phyloP scores from a whole-genome alignment of 495 filamentous ascomycete species.

The Lasiosphaeria ovina region DNA sequence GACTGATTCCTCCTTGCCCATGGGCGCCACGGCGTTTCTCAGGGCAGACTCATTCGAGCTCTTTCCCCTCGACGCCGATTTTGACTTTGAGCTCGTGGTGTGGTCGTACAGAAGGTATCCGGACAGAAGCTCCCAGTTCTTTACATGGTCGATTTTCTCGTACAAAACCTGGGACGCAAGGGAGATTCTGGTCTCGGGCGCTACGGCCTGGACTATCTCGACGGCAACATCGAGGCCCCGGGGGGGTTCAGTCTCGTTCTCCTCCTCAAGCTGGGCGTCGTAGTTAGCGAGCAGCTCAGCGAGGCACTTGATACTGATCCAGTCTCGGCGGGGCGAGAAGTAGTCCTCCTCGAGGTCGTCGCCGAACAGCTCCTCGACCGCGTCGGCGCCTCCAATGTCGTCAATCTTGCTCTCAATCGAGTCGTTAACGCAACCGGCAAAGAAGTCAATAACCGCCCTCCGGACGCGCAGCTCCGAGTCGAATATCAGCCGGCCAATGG shows the following conservation, averaged over 20 bases:
- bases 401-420: constrained; percentile 76
- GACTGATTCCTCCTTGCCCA: constrained; percentile 75
- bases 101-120: constrained; percentile 93
- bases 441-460: constrained; percentile 85
- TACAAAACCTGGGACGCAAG: constrained; percentile 83
- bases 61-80: constrained; percentile 32
- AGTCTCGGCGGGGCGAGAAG: constrained; percentile 70
- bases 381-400: constrained; percentile 66
- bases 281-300: constrained; percentile 80
- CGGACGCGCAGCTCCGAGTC: constrained; percentile 80
- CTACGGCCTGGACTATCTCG: constrained; percentile 53
- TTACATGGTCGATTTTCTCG: constrained; percentile 72
- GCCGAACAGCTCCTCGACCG: constrained; percentile 62
- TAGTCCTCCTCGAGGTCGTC: constrained; percentile 74
- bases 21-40: constrained; percentile 65
- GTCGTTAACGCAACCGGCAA: constrained; percentile 80
- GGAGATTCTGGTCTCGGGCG: constrained; percentile 74
- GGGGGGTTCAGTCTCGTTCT: constrained; percentile 40
- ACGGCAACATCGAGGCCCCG: constrained; percentile 44
- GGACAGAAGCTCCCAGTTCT: constrained; percentile 83
- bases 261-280: constrained; percentile 53
- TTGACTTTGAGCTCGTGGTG: constrained; percentile 54
- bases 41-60: constrained; percentile 53
- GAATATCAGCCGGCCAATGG: constrained; percentile 79
- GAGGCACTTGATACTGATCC: constrained; percentile 89